phyloP scores from a whole-genome alignment of 129 eudicot genomes.

The carrot (Daucus carota) region DNA sequence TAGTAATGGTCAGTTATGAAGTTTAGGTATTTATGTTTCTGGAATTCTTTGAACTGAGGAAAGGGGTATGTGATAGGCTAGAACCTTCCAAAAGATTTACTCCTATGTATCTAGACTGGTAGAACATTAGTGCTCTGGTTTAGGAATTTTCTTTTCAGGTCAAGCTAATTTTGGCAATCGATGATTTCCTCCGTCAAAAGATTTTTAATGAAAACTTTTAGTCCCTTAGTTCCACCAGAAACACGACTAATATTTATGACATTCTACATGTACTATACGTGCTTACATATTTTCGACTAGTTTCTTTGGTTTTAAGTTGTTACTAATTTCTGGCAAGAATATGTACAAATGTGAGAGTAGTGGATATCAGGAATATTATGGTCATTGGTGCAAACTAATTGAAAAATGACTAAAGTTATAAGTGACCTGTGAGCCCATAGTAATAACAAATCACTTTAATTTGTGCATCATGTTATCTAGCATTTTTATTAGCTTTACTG shows the following conservation, averaged over 20 bases:
- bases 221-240: too few relatives aligned
- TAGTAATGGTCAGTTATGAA: too few relatives aligned
- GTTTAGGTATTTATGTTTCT: background rate
- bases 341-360: background rate
- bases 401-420: background rate
- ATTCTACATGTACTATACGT: too few relatives aligned
- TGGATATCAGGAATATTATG: background rate
- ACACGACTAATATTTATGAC: too few relatives aligned
- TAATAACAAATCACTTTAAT: background rate
- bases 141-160: too few relatives aligned
- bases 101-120: too few relatives aligned
- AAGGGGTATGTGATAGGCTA: background rate
- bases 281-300: too few relatives aligned
- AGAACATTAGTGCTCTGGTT: too few relatives aligned
- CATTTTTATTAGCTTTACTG: background rate
- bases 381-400: background rate
- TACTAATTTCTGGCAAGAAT: background rate
- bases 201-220: background rate
- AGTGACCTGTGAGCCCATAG: background rate
- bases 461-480: background rate
- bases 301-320: background rate
- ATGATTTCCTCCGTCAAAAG: too few relatives aligned
- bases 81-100: background rate
- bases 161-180: too few relatives aligned
- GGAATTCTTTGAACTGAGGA: background rate